These are phyloP conservation scores for Nectriaceae sp. DNA, from an alignment of 2,329 filamentous ascomycete species.

Conservation along the genomic window DNA sequence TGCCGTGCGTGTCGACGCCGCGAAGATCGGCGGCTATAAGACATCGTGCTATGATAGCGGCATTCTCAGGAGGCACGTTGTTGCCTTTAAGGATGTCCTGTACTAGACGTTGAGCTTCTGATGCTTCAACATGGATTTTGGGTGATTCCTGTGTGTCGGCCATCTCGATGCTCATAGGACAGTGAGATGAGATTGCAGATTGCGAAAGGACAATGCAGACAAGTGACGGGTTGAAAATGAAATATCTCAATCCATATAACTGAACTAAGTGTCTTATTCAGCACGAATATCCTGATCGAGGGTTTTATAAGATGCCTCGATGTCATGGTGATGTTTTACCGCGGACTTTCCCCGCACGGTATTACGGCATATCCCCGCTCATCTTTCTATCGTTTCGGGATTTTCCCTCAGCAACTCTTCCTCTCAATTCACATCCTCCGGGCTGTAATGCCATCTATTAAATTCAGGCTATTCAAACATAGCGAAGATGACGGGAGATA, in stretches of 20 bases:
- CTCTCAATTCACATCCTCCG: conserved; percentile 7
- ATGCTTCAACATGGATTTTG: conserved; percentile 36
- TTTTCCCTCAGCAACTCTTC: conserved; percentile 11
- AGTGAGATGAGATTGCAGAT: neutral
- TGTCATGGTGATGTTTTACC: too few relatives aligned
- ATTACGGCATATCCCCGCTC: conserved; percentile 21
- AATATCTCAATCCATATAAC: too few relatives aligned
- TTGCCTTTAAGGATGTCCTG: conserved; percentile 60
- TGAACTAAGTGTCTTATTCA: too few relatives aligned
- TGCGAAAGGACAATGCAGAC: neutral
- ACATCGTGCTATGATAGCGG: conserved; percentile 64
- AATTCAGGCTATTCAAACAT: too few relatives aligned
- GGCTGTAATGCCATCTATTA: too few relatives aligned
- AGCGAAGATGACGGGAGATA: neutral
- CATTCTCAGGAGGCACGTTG: conserved; percentile 59
- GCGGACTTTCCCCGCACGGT: neutral
- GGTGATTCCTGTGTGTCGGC: conserved; percentile 14
- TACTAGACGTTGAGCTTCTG: conserved; percentile 49
- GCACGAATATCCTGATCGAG: too few relatives aligned
- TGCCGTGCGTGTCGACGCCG: conserved; percentile 76
- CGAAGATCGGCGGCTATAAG: conserved; percentile 75
- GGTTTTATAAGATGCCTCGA: too few relatives aligned
- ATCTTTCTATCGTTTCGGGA: neutral
- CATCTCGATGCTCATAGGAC: conserved; percentile 15
- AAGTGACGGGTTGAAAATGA: too few relatives aligned